These are phyloP conservation scores for Sclerotinia spermophila DNA, from an alignment of 2,329 filamentous ascomycete species.

Conservation along the genomic window DNA sequence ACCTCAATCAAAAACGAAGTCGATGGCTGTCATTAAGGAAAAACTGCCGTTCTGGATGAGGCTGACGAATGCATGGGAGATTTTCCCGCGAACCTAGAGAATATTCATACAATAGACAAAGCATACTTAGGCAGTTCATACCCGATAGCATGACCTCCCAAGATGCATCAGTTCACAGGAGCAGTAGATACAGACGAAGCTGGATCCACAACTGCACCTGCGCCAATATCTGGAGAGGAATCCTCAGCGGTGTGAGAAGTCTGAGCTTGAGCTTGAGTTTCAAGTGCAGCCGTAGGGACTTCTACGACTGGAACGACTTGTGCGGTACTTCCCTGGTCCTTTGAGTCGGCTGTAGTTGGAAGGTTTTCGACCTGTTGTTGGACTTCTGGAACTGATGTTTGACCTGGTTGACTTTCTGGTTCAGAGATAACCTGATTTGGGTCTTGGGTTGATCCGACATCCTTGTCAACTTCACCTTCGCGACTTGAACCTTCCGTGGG, in stretches of 20 bases:
- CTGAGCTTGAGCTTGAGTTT: background rate
- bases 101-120: background rate
- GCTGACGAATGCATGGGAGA: background rate
- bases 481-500: background rate
- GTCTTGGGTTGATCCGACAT: background rate
- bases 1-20: background rate
- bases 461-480: background rate
- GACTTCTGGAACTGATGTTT: background rate
- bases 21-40: background rate
- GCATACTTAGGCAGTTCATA: background rate
- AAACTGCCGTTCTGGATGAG: background rate
- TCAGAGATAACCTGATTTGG: background rate
- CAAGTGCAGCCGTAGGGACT: background rate
- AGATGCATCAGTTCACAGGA: background rate
- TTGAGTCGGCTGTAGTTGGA: background rate
- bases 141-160: background rate
- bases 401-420: background rate
- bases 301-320: constrained; percentile 3
- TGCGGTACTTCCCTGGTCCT: background rate
- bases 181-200: background rate
- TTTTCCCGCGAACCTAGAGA: background rate
- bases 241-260: background rate
- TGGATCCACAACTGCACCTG: background rate
- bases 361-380: background rate
- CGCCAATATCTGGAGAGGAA: background rate